Evolutionary conservation across 441 rosid species (phyloP).

Genomic region (Erodium moschatum): DNA sequence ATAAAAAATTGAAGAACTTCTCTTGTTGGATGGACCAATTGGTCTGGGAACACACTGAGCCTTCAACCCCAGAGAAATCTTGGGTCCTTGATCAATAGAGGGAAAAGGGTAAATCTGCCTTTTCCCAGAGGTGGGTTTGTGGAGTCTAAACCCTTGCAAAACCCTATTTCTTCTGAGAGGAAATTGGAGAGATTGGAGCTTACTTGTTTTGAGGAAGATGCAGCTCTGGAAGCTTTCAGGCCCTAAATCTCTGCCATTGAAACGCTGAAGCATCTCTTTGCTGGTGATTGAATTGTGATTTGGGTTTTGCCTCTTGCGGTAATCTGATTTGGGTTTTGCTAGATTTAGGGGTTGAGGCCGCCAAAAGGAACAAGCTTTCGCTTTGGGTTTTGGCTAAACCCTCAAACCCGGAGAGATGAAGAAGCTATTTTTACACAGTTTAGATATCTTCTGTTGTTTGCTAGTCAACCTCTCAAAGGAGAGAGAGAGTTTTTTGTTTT

Average conservation of each 20-base stretch:
- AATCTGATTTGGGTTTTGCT: not conserved
- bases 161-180: constrained; percentile 22
- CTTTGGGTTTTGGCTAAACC: not conserved
- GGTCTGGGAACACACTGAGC: constrained; percentile 41
- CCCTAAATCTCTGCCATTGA: constrained; percentile 28
- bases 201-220: constrained; percentile 27
- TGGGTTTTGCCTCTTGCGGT: no score
- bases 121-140: not conserved
- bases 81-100: constrained; percentile 13
- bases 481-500: not conserved
- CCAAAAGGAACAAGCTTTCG: not conserved
- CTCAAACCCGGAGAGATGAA: not conserved
- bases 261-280: constrained; percentile 22
- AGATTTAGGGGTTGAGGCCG: constrained; percentile 7
- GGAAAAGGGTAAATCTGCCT: no score
- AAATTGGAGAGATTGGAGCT: constrained; percentile 28
- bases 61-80: constrained; percentile 38
- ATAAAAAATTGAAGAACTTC: constrained; percentile 27
- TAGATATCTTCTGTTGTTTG: not conserved
- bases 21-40: constrained; percentile 27
- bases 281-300: not conserved
- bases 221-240: constrained; percentile 26
- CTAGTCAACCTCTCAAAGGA: not conserved
- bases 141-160: constrained; percentile 28
- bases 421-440: not conserved